Base-by-base conservation (phyloP, 805 yeast species). In the Hanseniaspora singularis region DNA sequence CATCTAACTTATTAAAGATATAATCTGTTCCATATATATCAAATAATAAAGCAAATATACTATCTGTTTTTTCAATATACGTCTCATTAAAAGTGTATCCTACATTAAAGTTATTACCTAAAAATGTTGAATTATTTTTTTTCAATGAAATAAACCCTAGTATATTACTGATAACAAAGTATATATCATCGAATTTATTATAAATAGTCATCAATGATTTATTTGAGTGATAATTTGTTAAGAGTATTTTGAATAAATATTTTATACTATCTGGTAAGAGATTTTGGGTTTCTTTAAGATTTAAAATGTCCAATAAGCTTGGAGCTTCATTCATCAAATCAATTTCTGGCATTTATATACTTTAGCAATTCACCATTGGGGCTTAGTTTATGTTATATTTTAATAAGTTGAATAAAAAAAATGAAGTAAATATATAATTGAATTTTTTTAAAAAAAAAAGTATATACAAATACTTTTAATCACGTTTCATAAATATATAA, bases 181-280 rank as follows among this genome's bases (percentile, higher is more conserved):
- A 4, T 8, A 27, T 12, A 16, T 44, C 48, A 11, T 44, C 41
- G 18, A 44, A 44, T 27, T 37, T 44, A 31, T 30, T 44, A 26
- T 44, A 37, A n/a, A 44, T 5, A 8, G 22, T 15, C 48, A 44
- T 37, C 4, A 36, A 12, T 14, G 4, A 23, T 19, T 44, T 44
- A 27, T 44, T 44, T 15, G 48, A 44, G 15, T 44, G 39, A n/a
- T 44, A 44, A 4, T 44, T 37, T 8, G 38, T 44, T 9, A 44
- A 3, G 2, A 36, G 14, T 14, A 38, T 37, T 12, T 23, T 28
- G 2, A 44, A 24, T 1, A 44, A 11, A 23, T 44, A 44, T 10
- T 31, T 33, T 9, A 31, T 15, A 32, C 48, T 44, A 16, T 44
- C 22, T 9, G 48, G 48, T n/a, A 44, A 12, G 19, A 44, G 41